Evolutionary conservation across 2,329 filamentous ascomycete species (phyloP).

Genomic region (Cyphellophora europaea): DNA sequence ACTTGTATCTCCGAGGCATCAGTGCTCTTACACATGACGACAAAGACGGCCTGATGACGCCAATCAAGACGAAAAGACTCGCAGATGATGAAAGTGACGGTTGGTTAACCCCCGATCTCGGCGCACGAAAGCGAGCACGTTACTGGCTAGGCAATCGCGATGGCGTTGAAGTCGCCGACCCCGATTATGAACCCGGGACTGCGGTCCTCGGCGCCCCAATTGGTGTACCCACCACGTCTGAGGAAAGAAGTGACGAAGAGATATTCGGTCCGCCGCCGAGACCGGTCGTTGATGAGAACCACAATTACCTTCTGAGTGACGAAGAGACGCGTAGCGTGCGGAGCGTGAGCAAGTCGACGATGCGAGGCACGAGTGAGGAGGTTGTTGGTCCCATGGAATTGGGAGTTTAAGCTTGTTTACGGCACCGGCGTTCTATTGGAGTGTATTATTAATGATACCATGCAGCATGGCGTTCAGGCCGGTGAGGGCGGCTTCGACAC

Average conservation of each 20-base stretch:
- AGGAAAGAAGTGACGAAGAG: conserved; percentile 17
- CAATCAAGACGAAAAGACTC: conserved; percentile 34
- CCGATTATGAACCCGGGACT: conserved; percentile 25
- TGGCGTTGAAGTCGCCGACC: conserved; percentile 33
- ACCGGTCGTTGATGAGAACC: conserved; percentile 29
- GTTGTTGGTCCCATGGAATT: conserved; percentile 45
- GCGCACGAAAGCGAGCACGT: conserved; percentile 68
- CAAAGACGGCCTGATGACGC: conserved; percentile 39
- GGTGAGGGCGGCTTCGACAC: conserved; percentile 14
- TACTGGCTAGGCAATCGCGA: conserved; percentile 76
- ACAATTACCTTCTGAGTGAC: conserved; percentile 35
- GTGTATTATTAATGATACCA: conserved; percentile 18
- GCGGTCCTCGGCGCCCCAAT: conserved; percentile 17
- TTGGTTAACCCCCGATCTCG: conserved; percentile 40
- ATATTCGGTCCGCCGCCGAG: conserved; percentile 17
- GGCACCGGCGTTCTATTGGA: conserved; percentile 10
- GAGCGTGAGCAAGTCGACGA: conserved; percentile 31
- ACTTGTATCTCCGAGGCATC: conserved; percentile 85
- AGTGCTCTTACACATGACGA: conserved; percentile 58
- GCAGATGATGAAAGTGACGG: conserved; percentile 36
- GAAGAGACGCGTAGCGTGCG: conserved; percentile 29
- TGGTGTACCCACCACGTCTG: conserved; percentile 5
- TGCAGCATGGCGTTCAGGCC: too few relatives aligned
- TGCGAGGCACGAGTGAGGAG: conserved; percentile 45
- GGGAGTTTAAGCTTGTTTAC: conserved; percentile 22